These are phyloP conservation scores for Yamadazyma friedrichii DNA, from an alignment of 1,139 yeast genomes.

Conservation along the genomic window DNA sequence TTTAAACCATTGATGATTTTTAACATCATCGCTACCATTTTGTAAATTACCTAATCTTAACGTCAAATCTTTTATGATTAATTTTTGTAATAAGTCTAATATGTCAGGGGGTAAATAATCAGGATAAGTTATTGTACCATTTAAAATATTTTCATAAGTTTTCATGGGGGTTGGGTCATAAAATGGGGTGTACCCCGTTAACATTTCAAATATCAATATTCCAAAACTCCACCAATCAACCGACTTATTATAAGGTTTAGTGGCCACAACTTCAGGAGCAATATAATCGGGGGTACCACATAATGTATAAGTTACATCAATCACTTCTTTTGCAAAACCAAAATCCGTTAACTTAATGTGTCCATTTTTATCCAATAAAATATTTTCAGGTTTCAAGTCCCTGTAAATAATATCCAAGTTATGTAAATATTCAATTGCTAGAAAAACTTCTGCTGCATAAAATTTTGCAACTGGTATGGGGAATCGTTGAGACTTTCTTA, in stretches of 20 bases:
- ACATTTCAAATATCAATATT: slow-evolving; percentile 58
- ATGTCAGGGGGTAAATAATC: slow-evolving; percentile 52
- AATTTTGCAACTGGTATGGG: slow-evolving; percentile 65
- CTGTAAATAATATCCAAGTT: slow-evolving; percentile 58
- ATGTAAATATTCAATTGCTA: slow-evolving; percentile 59
- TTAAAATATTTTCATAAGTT: slow-evolving; percentile 57
- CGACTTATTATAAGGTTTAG: slow-evolving; percentile 60
- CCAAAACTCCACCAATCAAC: slow-evolving; percentile 70
- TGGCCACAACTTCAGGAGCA: slow-evolving; percentile 63
- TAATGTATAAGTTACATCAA: slow-evolving; percentile 57
- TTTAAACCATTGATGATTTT: slow-evolving; percentile 57
- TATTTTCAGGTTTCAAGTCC: slow-evolving; percentile 62
- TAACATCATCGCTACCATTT: slow-evolving; percentile 57
- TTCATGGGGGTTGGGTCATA: slow-evolving; percentile 63
- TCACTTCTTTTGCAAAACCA: slow-evolving; percentile 62
- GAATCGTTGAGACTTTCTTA: slow-evolving; percentile 57
- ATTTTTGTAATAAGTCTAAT: slow-evolving; percentile 45
- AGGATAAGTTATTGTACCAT: slow-evolving; percentile 53
- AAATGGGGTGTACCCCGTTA: slow-evolving; percentile 62
- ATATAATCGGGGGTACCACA: slow-evolving; percentile 67
- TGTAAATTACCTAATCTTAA: slow-evolving; percentile 56
- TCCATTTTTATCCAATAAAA: slow-evolving; percentile 55
- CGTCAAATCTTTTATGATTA: slow-evolving; percentile 56
- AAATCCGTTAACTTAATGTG: slow-evolving; percentile 62
- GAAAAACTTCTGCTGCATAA: slow-evolving; percentile 59